Percentiles rank a stretch among this genome's conserved stretches.
Evolutionary conservation across 2,329 filamentous ascomycete species (phyloP).

Genomic region (Alternaria gaisen): DNA sequence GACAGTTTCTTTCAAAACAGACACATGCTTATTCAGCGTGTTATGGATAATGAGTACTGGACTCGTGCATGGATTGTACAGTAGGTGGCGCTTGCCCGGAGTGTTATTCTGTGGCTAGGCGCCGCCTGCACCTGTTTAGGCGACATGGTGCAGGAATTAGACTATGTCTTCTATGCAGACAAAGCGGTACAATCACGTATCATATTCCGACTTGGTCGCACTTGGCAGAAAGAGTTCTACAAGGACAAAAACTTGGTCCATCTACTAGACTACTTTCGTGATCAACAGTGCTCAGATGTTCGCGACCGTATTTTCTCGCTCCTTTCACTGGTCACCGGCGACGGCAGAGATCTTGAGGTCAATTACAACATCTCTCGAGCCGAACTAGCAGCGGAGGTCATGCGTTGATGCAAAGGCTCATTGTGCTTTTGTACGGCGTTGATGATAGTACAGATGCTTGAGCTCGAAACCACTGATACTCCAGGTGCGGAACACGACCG

Average conservation of each 20-base stretch:
- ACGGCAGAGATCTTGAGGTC: slow-evolving; percentile 2
- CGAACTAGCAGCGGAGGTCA: not conserved
- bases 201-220: not conserved
- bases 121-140: too few species aligned
- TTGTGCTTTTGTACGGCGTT: not conserved
- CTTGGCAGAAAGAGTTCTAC: not conserved
- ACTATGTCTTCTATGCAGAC: too few species aligned
- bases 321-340: slow-evolving; percentile 1
- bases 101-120: too few species aligned
- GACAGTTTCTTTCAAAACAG: too few species aligned
- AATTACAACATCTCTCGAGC: not conserved
- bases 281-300: slow-evolving; percentile 7
- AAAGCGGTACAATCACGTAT: too few species aligned
- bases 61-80: slow-evolving; percentile 14
- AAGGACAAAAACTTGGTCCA: not conserved
- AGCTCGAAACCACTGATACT: not conserved
- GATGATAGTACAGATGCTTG: not conserved
- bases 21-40: too few species aligned
- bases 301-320: slow-evolving; percentile 18
- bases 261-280: not conserved
- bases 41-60: slow-evolving; percentile 4
- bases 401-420: not conserved
- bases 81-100: slow-evolving; percentile 1
- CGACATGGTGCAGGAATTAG: too few species aligned
- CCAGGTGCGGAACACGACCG: not conserved